Evolutionary conservation across 2,329 filamentous ascomycete species (phyloP).

Genomic region (Fusarium sp.): DNA sequence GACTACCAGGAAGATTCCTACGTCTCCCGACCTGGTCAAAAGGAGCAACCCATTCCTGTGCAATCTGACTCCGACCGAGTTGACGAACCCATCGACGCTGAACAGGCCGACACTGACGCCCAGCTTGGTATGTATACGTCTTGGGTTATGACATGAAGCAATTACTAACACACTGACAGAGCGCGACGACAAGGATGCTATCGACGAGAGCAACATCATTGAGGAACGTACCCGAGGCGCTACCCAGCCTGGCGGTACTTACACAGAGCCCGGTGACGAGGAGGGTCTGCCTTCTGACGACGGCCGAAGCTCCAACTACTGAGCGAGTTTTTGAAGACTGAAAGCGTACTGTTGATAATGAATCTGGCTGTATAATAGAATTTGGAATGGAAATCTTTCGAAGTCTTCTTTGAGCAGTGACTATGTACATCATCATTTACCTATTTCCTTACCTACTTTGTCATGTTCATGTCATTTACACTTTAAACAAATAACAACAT

Average conservation of each 20-base stretch:
- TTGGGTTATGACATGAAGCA: rapidly evolving
- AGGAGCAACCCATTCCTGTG: conserved; percentile 39
- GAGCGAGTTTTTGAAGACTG: background rate
- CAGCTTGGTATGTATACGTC: conserved; percentile 31
- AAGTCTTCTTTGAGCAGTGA: no score
- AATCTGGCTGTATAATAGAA: conserved; percentile 1
- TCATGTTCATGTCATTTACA: no score
- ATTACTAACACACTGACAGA: conserved; percentile 15
- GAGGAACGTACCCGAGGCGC: conserved; percentile 39
- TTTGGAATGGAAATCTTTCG: background rate
- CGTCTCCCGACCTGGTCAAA: conserved; percentile 37
- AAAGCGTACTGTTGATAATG: conserved; percentile 2
- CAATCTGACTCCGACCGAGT: conserved; percentile 38
- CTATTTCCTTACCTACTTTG: no score
- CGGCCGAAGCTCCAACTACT: conserved; percentile 36
- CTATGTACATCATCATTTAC: no score
- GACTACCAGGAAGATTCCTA: conserved; percentile 38
- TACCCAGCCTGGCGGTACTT: conserved; percentile 32
- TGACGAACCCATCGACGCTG: conserved; percentile 33
- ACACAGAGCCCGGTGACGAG: conserved; percentile 39
- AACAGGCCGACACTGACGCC: conserved; percentile 33
- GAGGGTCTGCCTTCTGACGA: conserved; percentile 39
- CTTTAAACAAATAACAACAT: no score
- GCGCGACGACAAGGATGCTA: conserved; percentile 37
- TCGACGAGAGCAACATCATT: conserved; percentile 40